Conservation (phyloP, 1,139 yeast species). For the Hansenula anomala region DNA sequence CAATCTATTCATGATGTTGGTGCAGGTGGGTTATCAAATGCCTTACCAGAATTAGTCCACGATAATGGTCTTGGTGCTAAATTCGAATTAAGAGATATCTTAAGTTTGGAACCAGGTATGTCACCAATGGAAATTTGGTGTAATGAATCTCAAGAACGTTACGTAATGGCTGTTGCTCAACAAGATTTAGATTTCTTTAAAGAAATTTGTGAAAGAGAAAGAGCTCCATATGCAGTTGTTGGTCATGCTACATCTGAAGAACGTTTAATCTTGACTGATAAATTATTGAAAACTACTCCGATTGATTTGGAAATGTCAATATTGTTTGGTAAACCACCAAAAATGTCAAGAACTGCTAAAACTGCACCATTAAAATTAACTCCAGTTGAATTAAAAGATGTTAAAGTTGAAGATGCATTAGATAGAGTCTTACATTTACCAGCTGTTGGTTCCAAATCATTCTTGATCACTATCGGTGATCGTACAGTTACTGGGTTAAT, state of each 20-base stretch:
- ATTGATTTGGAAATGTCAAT: conserved; percentile 96
- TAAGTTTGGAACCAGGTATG: conserved; percentile 95
- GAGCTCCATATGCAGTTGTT: conserved; percentile 94
- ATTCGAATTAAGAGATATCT: conserved; percentile 86
- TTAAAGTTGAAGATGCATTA: conserved; percentile 59
- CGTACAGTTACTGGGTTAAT: conserved; percentile 94
- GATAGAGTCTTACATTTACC: conserved; percentile 85
- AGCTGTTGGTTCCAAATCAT: conserved; percentile 91
- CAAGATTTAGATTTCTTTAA: conserved; percentile 69
- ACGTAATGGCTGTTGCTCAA: conserved; percentile 88
- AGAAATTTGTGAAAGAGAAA: conserved; percentile 86
- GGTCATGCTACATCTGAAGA: conserved; percentile 91
- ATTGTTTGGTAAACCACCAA: conserved; percentile 97
- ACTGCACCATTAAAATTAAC: conserved; percentile 58
- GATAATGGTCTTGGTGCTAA: conserved; percentile 94
- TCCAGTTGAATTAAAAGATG: conserved; percentile 38
- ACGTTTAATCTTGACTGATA: conserved; percentile 77
- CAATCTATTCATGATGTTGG: conserved; percentile 98
- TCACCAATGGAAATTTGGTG: conserved; percentile 99
- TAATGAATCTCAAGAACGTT: conserved; percentile 98
- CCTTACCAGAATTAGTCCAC: conserved; percentile 94
- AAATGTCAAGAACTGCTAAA: conserved; percentile 76
- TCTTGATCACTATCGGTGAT: conserved; percentile 95
- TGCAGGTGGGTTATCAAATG: conserved; percentile 98
- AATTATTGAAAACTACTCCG: conserved; percentile 71